Base-by-base conservation (phyloP, 1,284 basidiomycete genomes). In the Polyporus tsugae region DNA sequence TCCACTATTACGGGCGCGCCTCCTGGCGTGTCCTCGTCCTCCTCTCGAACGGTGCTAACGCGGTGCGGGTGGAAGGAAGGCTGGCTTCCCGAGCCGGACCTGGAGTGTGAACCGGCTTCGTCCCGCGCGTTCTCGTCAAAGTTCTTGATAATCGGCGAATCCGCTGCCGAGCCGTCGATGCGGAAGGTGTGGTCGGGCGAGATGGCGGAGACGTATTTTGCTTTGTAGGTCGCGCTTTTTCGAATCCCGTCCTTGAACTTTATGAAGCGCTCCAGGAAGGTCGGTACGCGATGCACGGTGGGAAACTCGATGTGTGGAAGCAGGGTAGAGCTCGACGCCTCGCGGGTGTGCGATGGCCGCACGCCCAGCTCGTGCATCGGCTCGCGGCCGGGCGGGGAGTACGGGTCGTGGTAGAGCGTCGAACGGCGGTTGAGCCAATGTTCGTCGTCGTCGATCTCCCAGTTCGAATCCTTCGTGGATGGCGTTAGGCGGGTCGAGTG, bases 371-470 rank as follows among this genome's bases (percentile, higher is more conserved):
- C 64, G 41, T 36, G 65, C 55, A 25, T 38, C 58, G 29, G 44
- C 35, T 58, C 33, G 33, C 17, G 3, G 33, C 53, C 59, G 29
- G 33, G 42, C 33, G 65, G 41, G 33, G 44, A 22, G 62, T 66
- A 68, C 44, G 66, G 66, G 55, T 70, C 66, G 62, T 52, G 6
- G 63, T 66, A 69, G 17, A 63, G 2, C 29, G 29, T 58, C 33
- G 42, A 35, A 33, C 22, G 22, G n/a, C 52, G 66, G 44, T 41
- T 22, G 53, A 29, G 33, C 58, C 46, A 15, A 38, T 42, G 49
- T 64, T 53, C 60, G 58, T 70, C 69, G 22, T 62, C 71, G 52
- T 73, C 72, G 60, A 73, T 73, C 49, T 64, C 72, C 67, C 67
- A 71, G 46, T 57, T 55, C 33, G 72, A 53, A 42, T 70, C 64